Evolutionary conservation across 495 filamentous ascomycete genomes (phyloP).

Genomic region (Chaetomium fimeti): DNA sequence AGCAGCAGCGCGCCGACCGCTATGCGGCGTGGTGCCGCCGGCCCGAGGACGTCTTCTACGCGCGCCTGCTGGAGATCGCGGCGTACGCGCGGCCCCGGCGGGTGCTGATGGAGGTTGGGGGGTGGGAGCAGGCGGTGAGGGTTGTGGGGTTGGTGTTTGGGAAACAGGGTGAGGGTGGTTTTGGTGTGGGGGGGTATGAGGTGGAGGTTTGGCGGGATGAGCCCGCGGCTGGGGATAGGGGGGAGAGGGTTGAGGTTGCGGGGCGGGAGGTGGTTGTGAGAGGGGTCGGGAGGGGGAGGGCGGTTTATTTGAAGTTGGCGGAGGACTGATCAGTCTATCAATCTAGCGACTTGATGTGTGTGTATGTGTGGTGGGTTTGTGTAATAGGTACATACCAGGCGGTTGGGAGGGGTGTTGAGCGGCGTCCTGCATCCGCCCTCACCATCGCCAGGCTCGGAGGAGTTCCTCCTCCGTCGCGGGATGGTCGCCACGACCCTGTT

Average conservation of each 20-base stretch:
- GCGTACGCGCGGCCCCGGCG: slow-evolving; percentile 39
- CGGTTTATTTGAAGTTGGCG: slow-evolving; percentile 31
- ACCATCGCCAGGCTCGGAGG: too few species aligned
- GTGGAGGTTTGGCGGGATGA: slow-evolving; percentile 35
- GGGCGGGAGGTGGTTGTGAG: slow-evolving; percentile 29
- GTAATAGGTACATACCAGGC: too few species aligned
- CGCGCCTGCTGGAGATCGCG: slow-evolving; percentile 47
- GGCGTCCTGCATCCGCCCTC: too few species aligned
- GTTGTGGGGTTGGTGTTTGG: slow-evolving; percentile 48
- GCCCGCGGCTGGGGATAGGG: slow-evolving; percentile 11
- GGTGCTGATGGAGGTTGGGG: slow-evolving; percentile 59
- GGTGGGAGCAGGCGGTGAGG: slow-evolving; percentile 56
- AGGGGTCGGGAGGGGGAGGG: slow-evolving; percentile 39
- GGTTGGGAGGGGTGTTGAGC: too few species aligned
- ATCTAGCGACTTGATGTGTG: too few species aligned
- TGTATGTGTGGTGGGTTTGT: too few species aligned
- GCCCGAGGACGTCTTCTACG: slow-evolving; percentile 62
- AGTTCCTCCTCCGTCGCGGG: too few species aligned
- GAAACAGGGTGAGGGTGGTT: not conserved
- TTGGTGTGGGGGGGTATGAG: slow-evolving; percentile 3
- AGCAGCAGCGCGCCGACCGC: slow-evolving; percentile 29
- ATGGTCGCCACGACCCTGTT: too few species aligned
- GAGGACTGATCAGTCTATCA: too few species aligned
- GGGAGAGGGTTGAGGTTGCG: slow-evolving; percentile 19
- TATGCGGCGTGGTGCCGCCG: slow-evolving; percentile 22